A percentile compares a stretch with the other conserved stretches of the same genome.
These are phyloP conservation scores for Penicillium sp. DNA, from an alignment of 2,329 filamentous ascomycete genomes.

Conservation along the genomic window DNA sequence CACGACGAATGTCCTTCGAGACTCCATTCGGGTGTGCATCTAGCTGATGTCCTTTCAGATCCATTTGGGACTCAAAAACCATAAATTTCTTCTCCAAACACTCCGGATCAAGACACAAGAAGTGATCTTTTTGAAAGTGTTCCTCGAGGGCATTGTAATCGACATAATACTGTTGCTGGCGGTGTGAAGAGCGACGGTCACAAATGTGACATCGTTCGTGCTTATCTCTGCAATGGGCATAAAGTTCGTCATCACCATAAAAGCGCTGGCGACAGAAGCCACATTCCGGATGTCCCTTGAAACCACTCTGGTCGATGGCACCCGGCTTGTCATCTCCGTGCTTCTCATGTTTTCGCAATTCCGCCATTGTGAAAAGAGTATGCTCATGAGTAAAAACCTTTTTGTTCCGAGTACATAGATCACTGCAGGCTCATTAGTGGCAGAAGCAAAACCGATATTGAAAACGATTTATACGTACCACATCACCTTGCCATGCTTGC, in stretches of 20 bases:
- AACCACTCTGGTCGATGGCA: slow-evolving; percentile 88
- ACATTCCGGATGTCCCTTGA: slow-evolving; percentile 93
- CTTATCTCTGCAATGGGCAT: slow-evolving; percentile 87
- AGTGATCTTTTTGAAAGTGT: slow-evolving; percentile 89
- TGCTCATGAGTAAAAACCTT: slow-evolving; percentile 99
- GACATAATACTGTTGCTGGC: slow-evolving; percentile 85
- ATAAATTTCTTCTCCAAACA: slow-evolving; percentile 98
- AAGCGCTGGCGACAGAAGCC: slow-evolving; percentile 90
- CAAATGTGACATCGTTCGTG: slow-evolving; percentile 96
- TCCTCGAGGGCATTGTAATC: slow-evolving; percentile 85
- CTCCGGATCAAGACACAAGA: slow-evolving; percentile 79
- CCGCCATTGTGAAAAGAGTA: slow-evolving; percentile 80
- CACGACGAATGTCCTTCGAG: slow-evolving; percentile 81
- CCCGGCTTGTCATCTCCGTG: slow-evolving; percentile 90
- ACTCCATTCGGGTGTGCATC: slow-evolving; percentile 77
- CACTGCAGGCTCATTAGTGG: slow-evolving; percentile 50
- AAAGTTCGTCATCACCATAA: slow-evolving; percentile 95
- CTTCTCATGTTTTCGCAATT: slow-evolving; percentile 84
- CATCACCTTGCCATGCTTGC: slow-evolving; percentile 82
- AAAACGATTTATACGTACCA: slow-evolving; percentile 54
- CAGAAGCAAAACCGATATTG: slow-evolving; percentile 1
- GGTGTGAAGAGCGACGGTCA: slow-evolving; percentile 66
- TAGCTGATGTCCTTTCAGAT: slow-evolving; percentile 90
- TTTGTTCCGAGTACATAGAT: slow-evolving; percentile 90
- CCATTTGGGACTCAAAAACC: slow-evolving; percentile 92